Evolutionary conservation across 352 stramenopile species (phyloP).

Genomic region (Phytophthora parvispora): DNA sequence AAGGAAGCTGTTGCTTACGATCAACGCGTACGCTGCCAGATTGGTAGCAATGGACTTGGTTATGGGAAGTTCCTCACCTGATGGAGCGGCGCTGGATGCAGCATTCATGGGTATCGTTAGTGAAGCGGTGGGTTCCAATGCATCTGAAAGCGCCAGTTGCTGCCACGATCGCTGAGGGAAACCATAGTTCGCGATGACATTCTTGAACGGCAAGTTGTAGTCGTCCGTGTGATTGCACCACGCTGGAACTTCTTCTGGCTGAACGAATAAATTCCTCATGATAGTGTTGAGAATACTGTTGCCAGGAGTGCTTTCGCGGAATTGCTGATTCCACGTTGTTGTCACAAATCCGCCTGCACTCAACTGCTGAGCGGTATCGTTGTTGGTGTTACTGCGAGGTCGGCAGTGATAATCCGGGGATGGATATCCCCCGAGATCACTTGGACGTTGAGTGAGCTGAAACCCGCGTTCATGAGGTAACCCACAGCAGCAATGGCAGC

Average conservation of each 20-base stretch:
- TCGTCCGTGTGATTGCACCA: neutral
- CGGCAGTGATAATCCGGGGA: neutral
- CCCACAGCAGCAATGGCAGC: constrained; percentile 5
- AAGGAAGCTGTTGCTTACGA: constrained; percentile 7
- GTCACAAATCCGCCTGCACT: neutral
- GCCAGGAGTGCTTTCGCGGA: neutral
- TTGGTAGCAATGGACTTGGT: neutral
- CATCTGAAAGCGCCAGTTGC: neutral
- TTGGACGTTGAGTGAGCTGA: constrained; percentile 24
- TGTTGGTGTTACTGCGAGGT: constrained; percentile 9
- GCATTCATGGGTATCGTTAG: neutral
- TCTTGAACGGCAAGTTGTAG: neutral
- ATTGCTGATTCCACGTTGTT: neutral
- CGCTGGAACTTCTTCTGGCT: neutral
- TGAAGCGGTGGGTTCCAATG: neutral
- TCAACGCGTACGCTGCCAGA: neutral
- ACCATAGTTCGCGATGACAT: neutral
- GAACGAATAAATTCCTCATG: neutral
- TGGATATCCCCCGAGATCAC: constrained; percentile 6
- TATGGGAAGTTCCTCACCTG: neutral
- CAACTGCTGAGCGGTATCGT: neutral
- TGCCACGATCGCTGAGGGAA: constrained; percentile 6
- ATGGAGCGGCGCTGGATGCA: neutral
- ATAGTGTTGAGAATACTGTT: constrained; percentile 7
- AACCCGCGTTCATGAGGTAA: constrained; percentile 25